Evolutionary conservation across 2,329 filamentous ascomycete species (phyloP).

Genomic region (Talaromyces sp.): DNA sequence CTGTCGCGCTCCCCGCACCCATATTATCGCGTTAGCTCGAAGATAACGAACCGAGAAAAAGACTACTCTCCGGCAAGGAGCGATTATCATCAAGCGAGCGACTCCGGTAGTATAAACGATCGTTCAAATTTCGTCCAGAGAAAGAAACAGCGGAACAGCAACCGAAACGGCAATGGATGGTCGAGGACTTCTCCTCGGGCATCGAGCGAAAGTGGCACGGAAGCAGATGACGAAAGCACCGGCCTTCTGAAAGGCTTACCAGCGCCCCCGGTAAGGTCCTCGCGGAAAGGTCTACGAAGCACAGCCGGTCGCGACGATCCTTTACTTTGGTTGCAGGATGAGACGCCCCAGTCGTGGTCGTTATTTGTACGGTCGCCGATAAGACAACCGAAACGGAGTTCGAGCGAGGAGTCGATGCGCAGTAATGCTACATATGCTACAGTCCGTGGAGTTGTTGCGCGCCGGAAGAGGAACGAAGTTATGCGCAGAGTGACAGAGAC

Average conservation of each 20-base stretch:
- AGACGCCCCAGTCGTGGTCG: conserved; percentile 32
- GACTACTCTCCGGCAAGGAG: conserved; percentile 36
- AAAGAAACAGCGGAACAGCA: conserved; percentile 32
- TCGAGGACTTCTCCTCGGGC: conserved; percentile 55
- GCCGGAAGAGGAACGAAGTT: conserved; percentile 42
- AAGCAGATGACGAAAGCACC: conserved; percentile 87
- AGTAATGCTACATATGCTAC: neutral
- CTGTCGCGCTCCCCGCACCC: conserved; percentile 20
- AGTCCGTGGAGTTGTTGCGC: conserved; percentile 24
- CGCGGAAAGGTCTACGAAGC: conserved; percentile 73
- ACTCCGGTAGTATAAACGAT: conserved; percentile 10
- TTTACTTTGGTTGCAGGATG: conserved; percentile 31
- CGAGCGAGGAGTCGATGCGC: conserved; percentile 28
- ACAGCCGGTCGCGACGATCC: conserved; percentile 27
- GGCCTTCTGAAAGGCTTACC: conserved; percentile 77
- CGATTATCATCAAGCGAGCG: conserved; percentile 6
- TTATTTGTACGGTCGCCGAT: conserved; percentile 32
- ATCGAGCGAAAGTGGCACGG: conserved; percentile 85
- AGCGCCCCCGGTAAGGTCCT: conserved; percentile 65
- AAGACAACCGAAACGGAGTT: conserved; percentile 32
- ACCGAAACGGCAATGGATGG: conserved; percentile 21
- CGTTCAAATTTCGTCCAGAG: conserved; percentile 27
- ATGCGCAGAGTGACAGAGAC: conserved; percentile 55
- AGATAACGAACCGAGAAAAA: conserved; percentile 52
- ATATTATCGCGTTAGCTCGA: conserved; percentile 47